Evolutionary conservation across 495 filamentous ascomycete genomes (phyloP).

Genomic region (Penicillium pulvis): DNA sequence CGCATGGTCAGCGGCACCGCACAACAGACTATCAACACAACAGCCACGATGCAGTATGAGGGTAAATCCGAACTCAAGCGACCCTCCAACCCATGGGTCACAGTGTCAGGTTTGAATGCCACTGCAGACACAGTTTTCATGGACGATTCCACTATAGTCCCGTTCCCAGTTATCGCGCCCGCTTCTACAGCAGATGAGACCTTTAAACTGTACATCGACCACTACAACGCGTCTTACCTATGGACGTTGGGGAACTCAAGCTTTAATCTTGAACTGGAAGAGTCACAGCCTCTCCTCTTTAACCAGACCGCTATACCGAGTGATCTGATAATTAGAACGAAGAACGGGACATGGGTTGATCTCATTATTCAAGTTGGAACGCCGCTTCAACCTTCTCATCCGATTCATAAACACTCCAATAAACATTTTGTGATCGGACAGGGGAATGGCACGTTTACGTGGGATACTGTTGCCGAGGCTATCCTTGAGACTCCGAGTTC

Average conservation of each 20-base stretch:
- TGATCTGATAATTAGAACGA: slow-evolving; percentile 51
- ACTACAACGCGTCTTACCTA: slow-evolving; percentile 42
- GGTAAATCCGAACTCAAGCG: slow-evolving; percentile 14
- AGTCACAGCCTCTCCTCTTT: slow-evolving; percentile 51
- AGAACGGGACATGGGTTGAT: slow-evolving; percentile 60
- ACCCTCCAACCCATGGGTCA: slow-evolving; percentile 42
- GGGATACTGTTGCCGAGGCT: slow-evolving; percentile 53
- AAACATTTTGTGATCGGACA: slow-evolving; percentile 58
- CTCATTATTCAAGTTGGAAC: slow-evolving; percentile 47
- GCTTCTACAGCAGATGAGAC: slow-evolving; percentile 42
- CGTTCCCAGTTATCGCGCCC: slow-evolving; percentile 45
- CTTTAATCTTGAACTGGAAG: slow-evolving; percentile 35
- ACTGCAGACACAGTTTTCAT: slow-evolving; percentile 41
- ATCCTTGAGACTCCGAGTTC: slow-evolving; percentile 41
- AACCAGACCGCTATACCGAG: slow-evolving; percentile 37
- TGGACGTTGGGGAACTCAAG: slow-evolving; percentile 50
- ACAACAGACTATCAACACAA: slow-evolving; percentile 41
- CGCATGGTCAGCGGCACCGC: slow-evolving; percentile 34
- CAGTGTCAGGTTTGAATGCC: slow-evolving; percentile 35
- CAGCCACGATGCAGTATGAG: slow-evolving; percentile 33
- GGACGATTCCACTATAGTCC: slow-evolving; percentile 36
- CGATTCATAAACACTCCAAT: slow-evolving; percentile 66
- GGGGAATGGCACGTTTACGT: slow-evolving; percentile 52
- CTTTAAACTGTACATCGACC: slow-evolving; percentile 36
- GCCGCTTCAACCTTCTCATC: slow-evolving; percentile 48